A percentile compares a stretch with the other conserved stretches of the same genome.
Conservation (phyloP, 2,329 filamentous ascomycete genomes). For the Fusarium domesticum region DNA sequence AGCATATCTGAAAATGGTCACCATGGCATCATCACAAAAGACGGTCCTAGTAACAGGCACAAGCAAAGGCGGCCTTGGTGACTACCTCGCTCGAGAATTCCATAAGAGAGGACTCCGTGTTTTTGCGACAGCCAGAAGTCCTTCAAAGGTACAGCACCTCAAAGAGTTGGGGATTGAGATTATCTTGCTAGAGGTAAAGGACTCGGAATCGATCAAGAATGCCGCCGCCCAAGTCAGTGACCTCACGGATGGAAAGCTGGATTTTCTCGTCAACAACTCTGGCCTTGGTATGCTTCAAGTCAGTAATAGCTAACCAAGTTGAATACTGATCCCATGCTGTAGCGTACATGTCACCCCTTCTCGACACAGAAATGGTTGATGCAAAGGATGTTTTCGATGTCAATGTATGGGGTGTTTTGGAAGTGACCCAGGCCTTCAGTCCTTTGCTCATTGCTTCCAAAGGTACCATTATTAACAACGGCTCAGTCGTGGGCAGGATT, state of each 20-base stretch:
- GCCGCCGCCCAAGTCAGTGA: constrained; percentile 32
- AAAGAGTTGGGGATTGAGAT: constrained; percentile 35
- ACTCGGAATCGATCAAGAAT: constrained; percentile 32
- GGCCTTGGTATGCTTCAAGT: constrained; percentile 27
- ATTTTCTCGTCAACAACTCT: constrained; percentile 46
- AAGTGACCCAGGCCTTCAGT: constrained; percentile 39
- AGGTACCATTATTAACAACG: constrained; percentile 40
- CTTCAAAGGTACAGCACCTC: constrained; percentile 33
- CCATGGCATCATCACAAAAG: constrained; percentile 14
- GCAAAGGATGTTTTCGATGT: constrained; percentile 35
- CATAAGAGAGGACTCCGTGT: constrained; percentile 37
- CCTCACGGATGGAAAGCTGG: constrained; percentile 37
- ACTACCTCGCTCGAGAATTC: constrained; percentile 39
- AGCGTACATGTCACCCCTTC: constrained; percentile 20
- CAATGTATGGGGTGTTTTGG: constrained; percentile 39
- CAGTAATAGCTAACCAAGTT: constrained; percentile 13
- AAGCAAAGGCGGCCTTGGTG: constrained; percentile 40
- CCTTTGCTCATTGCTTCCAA: constrained; percentile 35
- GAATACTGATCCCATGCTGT: neutral
- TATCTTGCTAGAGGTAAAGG: constrained; percentile 41
- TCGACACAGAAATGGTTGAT: constrained; percentile 20
- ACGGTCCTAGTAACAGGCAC: constrained; percentile 39
- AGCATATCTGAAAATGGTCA: neutral
- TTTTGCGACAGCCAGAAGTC: constrained; percentile 40
- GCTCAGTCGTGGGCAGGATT: constrained; percentile 33